Percentiles rank a stretch among this genome's conserved stretches.
Evolutionary conservation across 1,284 basidiomycete species (phyloP).

Genomic region (Gomphus bonarii): DNA sequence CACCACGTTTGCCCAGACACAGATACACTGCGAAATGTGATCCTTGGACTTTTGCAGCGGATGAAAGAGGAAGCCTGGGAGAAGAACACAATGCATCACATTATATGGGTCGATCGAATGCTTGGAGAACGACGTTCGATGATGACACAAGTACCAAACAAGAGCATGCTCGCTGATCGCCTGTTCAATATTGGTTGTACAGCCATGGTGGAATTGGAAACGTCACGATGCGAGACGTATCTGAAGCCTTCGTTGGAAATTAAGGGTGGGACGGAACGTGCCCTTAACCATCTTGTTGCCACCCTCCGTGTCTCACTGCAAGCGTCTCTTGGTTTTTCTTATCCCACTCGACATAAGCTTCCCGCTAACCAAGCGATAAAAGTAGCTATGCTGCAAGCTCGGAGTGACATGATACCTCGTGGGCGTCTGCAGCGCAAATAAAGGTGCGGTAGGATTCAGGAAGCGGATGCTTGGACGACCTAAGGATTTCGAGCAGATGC

Average conservation of each 20-base stretch:
- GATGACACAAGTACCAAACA: conserved; percentile 13
- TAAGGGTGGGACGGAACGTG: not conserved
- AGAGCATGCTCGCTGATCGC: conserved; percentile 1
- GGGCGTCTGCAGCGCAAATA: not conserved
- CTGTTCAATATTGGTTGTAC: not conserved
- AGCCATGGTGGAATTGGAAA: not conserved
- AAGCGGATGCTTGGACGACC: not conserved
- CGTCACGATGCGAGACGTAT: not conserved
- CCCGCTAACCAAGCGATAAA: not conserved
- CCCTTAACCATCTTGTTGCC: not conserved
- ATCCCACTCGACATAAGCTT: not conserved
- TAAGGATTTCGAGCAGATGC: too few relatives aligned
- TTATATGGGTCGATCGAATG: conserved; percentile 23
- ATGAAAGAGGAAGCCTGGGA: conserved; percentile 14
- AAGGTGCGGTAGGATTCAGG: not conserved
- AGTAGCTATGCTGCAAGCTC: not conserved
- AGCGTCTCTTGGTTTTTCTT: not conserved
- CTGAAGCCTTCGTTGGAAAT: not conserved
- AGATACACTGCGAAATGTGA: conserved; percentile 31
- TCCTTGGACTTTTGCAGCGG: conserved; percentile 18
- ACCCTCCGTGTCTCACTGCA: conserved; percentile 1
- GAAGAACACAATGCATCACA: not conserved
- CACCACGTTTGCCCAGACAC: conserved; percentile 24
- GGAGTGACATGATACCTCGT: not conserved
- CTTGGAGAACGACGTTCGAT: conserved; percentile 15